Conservation (phyloP, 2,329 filamentous ascomycete genomes). For the Emericellopsis cladophorae region DNA sequence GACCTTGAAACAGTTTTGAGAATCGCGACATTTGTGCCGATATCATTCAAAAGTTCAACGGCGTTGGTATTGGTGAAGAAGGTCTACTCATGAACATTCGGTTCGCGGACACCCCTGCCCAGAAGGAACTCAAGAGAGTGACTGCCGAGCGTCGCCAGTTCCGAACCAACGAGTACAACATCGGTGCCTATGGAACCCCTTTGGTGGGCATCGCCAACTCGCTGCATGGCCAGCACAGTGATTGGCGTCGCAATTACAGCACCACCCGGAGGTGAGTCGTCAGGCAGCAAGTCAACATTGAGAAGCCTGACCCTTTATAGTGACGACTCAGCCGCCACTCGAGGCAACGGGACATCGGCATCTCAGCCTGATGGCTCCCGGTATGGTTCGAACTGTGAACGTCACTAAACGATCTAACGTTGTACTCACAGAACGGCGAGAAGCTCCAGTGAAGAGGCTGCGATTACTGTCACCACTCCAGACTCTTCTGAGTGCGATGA, state of each 20-base stretch:
- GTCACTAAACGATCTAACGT: background rate
- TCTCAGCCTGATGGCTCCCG: slow-evolving; percentile 19
- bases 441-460: slow-evolving; percentile 26
- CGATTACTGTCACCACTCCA: slow-evolving; percentile 18
- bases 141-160: slow-evolving; percentile 92
- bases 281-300: slow-evolving; percentile 9
- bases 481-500: slow-evolving; percentile 38
- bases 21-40: slow-evolving; percentile 79
- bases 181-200: slow-evolving; percentile 53
- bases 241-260: slow-evolving; percentile 20
- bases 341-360: slow-evolving; percentile 9
- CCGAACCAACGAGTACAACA: slow-evolving; percentile 90
- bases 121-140: slow-evolving; percentile 93
- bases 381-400: slow-evolving; percentile 16
- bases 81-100: slow-evolving; percentile 82
- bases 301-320: background rate
- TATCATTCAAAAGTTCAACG: slow-evolving; percentile 79
- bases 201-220: slow-evolving; percentile 39
- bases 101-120: slow-evolving; percentile 90
- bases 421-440: slow-evolving; percentile 16
- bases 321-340: background rate
- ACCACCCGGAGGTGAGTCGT: slow-evolving; percentile 18
- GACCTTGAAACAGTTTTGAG: slow-evolving; percentile 56
- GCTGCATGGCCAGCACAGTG: slow-evolving; percentile 19
- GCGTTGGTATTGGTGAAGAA: slow-evolving; percentile 62